These are phyloP conservation scores for Backusella parvicylindrica DNA, from an alignment of 192 early-diverging fungal species.

Conservation along the genomic window DNA sequence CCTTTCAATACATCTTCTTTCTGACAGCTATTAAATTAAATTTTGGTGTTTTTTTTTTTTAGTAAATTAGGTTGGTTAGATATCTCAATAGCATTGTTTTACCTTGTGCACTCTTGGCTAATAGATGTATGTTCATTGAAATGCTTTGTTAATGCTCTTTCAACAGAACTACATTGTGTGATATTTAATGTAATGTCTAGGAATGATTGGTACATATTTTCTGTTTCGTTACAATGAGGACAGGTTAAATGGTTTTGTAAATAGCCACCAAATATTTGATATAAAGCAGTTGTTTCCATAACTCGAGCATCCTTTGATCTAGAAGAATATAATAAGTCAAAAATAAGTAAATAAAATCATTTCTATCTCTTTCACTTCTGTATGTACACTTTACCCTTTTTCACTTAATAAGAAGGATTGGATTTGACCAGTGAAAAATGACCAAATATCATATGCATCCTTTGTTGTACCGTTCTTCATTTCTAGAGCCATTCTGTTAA, in stretches of 20 bases:
- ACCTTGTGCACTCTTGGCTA: neutral
- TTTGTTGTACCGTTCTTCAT: conserved; percentile 81
- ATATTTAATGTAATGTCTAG: conserved; percentile 79
- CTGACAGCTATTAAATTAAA: too few relatives aligned
- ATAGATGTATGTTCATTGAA: conserved; percentile 30
- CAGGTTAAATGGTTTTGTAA: conserved; percentile 78
- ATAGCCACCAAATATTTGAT: conserved; percentile 83
- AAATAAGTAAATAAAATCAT: neutral
- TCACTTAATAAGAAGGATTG: conserved; percentile 61
- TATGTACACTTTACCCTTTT: conserved; percentile 23
- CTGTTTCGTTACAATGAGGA: conserved; percentile 61
- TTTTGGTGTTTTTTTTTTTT: too few relatives aligned
- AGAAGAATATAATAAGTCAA: neutral
- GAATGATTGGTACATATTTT: conserved; percentile 70
- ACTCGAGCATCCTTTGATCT: conserved; percentile 65
- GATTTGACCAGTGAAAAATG: conserved; percentile 61
- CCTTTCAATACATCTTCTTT: neutral
- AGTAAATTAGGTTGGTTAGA: too few relatives aligned
- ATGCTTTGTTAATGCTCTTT: conserved; percentile 60
- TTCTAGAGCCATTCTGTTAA: conserved; percentile 43
- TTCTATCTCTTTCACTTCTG: neutral
- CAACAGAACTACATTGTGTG: conserved; percentile 56
- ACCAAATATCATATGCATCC: conserved; percentile 83
- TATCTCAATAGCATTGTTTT: too few relatives aligned
- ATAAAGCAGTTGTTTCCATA: conserved; percentile 74